Base-by-base conservation (phyloP, 2,329 filamentous ascomycete genomes). In the Fusarium foetens region DNA sequence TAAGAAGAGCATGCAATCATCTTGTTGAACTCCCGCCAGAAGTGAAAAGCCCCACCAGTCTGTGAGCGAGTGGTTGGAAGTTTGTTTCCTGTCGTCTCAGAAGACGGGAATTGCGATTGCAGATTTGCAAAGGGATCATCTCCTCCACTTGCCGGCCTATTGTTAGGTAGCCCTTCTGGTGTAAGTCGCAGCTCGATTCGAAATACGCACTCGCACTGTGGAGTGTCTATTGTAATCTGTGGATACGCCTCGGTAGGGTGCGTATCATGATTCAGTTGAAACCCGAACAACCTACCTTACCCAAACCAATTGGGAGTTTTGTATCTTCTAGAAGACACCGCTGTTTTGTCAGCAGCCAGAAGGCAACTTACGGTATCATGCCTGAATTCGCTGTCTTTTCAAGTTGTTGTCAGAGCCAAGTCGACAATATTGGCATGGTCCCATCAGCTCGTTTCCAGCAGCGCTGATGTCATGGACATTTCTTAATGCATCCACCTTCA, bases 201-300 rank as follows among this genome's bases (percentile, higher is more conserved):
- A 45, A 48, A 45, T 46, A 45, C 61, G 62, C 66, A 60, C 70
- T 73, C 70, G 62, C 70, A 72, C 70, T 72, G 70, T 72, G 70
- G 33, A 49, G 42, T 54, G 70, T 59, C 16, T 48, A 11, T 65
- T 61, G 68, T 71, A 71, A 71, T 68, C 42, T 58, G 58, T 67
- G 59, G 58, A 48, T 48, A 67, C 62, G 23, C 41, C 29, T 66
- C 45, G 48, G 36, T 67, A 36, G 68, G 70, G 54, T 71, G 64
- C 54, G 45, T 66, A 72, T 66, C 69, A 66, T 62, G 70, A 70
- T 69, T 72, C 51, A 70, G 70, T 70, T 45, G 52, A 60, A 66
- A 51, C 52, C 61, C 27, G 27, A 45, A 66, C 55, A 61, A 23
- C 49, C 29, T 23, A 31, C 29, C 11, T 49, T 49, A 49, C 11